Evolutionary conservation across 106 monocot genomes (phyloP).

Genomic region (Dactylorhiza incarnata): DNA sequence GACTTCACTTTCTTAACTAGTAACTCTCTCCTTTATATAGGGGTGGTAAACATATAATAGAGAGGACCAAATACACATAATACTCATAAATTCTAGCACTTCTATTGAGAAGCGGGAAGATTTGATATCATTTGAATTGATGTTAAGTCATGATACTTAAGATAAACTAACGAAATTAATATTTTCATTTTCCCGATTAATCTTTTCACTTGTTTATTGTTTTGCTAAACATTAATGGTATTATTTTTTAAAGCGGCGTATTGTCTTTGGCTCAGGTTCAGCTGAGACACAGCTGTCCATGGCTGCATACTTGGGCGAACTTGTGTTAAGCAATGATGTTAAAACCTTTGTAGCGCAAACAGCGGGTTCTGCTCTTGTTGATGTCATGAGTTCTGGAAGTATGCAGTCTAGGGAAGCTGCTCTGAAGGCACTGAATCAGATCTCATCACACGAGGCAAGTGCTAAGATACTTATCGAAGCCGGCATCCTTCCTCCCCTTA

Average conservation of each 20-base stretch:
- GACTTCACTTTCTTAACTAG: no score
- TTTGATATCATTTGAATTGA: no score
- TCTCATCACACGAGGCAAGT: constrained; percentile 58
- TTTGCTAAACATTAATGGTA: background rate
- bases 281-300: constrained; percentile 57
- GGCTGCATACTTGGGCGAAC: constrained; percentile 62
- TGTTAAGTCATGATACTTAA: no score
- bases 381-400: constrained; percentile 62
- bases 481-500: constrained; percentile 60
- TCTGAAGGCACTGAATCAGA: constrained; percentile 61
- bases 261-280: constrained; percentile 27
- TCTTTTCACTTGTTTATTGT: background rate
- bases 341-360: constrained; percentile 59
- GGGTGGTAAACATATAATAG: no score
- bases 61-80: no score
- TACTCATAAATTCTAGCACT: no score
- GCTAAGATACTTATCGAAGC: constrained; percentile 56
- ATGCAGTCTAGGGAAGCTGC: constrained; percentile 53
- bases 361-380: constrained; percentile 54
- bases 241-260: background rate
- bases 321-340: constrained; percentile 71
- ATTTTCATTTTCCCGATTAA: background rate
- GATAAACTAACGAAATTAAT: no score
- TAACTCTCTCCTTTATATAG: no score
- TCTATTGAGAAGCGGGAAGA: no score